A percentile compares a stretch with the other conserved stretches of the same genome.
phyloP scores from a whole-genome alignment of 169 alveolate genomes.

The Cryptosporidium ryanae region DNA sequence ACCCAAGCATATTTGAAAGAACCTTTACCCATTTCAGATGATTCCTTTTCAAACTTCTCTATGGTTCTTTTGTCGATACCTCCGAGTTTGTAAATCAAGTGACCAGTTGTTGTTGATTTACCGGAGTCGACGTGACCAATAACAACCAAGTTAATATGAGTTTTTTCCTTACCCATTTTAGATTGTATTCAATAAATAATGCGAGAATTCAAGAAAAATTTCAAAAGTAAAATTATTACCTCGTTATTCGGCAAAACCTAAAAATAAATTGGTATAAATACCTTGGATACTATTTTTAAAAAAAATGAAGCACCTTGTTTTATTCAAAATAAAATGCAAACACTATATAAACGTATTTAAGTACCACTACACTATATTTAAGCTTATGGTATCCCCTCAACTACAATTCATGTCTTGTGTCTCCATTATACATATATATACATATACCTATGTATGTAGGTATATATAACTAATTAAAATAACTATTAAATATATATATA shows the following conservation, averaged over 20 bases:
- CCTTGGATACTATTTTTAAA: not conserved
- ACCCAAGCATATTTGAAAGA: constrained; percentile 99
- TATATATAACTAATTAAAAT: too few species aligned
- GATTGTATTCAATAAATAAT: not conserved
- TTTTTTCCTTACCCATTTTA: constrained; percentile 84
- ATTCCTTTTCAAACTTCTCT: constrained; percentile 95
- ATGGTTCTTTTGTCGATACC: constrained; percentile 95
- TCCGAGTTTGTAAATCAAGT: constrained; percentile 94
- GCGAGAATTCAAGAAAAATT: constrained; percentile 3
- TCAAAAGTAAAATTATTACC: not conserved
- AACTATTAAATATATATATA: too few species aligned
- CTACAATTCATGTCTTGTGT: too few species aligned
- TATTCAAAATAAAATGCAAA: not conserved
- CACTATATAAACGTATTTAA: not conserved
- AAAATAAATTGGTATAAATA: not conserved
- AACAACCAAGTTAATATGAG: constrained; percentile 93
- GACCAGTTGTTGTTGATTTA: constrained; percentile 97
- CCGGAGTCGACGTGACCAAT: constrained; percentile 99
- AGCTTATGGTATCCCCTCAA: too few species aligned
- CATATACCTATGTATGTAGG: too few species aligned
- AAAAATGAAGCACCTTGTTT: not conserved
- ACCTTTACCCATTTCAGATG: constrained; percentile 94
- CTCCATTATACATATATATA: too few species aligned
- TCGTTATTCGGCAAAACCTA: not conserved
- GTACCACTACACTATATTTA: not conserved